These are phyloP conservation scores for Aspergillus sp. DNA, from an alignment of 2,329 filamentous ascomycete genomes.

Conservation along the genomic window DNA sequence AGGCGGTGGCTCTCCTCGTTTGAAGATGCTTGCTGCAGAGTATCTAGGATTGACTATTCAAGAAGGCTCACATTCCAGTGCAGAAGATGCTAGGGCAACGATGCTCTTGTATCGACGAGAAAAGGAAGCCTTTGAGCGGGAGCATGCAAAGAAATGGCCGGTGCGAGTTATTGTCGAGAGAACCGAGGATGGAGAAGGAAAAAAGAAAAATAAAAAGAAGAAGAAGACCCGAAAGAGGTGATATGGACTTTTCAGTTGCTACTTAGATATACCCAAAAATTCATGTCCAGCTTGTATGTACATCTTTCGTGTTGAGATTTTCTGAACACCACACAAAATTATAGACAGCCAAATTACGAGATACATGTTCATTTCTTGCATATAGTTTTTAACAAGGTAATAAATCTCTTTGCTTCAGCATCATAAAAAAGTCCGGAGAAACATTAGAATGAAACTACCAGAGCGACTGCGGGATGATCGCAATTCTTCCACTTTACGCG, in stretches of 20 bases:
- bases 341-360: too few relatives aligned
- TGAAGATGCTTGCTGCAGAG: conserved; percentile 53
- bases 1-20: conserved; percentile 45
- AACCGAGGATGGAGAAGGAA: conserved; percentile 25
- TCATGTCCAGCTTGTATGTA: neutral
- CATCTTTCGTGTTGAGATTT: too few relatives aligned
- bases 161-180: conserved; percentile 31
- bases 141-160: conserved; percentile 66
- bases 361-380: too few relatives aligned
- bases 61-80: conserved; percentile 55
- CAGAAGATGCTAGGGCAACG: conserved; percentile 77
- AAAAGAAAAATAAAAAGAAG: conserved; percentile 45
- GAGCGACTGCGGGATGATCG: too few relatives aligned
- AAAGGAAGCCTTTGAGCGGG: conserved; percentile 80
- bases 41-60: conserved; percentile 58
- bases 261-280: neutral
- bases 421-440: neutral
- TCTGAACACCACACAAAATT: too few relatives aligned
- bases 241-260: conserved; percentile 9
- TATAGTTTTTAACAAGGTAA: too few relatives aligned
- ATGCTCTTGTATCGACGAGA: conserved; percentile 84
- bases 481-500: conserved; percentile 23
- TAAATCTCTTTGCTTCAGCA: conserved; percentile 4
- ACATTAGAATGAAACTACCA: too few relatives aligned
- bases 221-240: conserved; percentile 41